These are phyloP conservation scores for Aspergillus caelatus DNA, from an alignment of 2,329 filamentous ascomycete species.

Conservation along the genomic window DNA sequence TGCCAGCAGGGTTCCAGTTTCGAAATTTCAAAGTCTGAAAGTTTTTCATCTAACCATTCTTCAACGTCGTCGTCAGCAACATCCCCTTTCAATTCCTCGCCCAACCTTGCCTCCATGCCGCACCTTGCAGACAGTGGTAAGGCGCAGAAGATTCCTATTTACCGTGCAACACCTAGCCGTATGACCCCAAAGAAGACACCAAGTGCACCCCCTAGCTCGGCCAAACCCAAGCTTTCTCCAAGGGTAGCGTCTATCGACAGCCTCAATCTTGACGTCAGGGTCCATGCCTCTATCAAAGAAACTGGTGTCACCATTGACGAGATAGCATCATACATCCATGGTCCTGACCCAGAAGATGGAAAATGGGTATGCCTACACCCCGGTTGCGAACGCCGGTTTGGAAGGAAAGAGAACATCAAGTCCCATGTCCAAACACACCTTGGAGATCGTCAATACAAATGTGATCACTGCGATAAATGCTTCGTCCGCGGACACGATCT, in stretches of 20 bases:
- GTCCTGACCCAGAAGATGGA: slow-evolving; percentile 71
- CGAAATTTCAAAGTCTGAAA: slow-evolving; percentile 30
- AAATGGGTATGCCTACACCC: slow-evolving; percentile 79
- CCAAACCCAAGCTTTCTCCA: slow-evolving; percentile 44
- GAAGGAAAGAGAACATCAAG: slow-evolving; percentile 98
- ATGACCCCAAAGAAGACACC: slow-evolving; percentile 24
- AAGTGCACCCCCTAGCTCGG: slow-evolving; percentile 24
- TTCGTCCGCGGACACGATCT: slow-evolving; percentile 97
- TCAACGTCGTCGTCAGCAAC: slow-evolving; percentile 45
- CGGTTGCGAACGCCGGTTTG: slow-evolving; percentile 85
- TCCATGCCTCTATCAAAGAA: slow-evolving; percentile 67
- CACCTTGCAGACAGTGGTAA: slow-evolving; percentile 26
- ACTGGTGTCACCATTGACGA: slow-evolving; percentile 89
- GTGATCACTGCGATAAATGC: slow-evolving; percentile 89
- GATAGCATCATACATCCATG: slow-evolving; percentile 73
- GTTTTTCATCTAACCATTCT: slow-evolving; percentile 45
- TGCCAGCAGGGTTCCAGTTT: slow-evolving; percentile 50
- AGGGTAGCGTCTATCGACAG: slow-evolving; percentile 51
- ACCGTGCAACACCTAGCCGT: slow-evolving; percentile 29
- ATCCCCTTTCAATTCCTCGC: slow-evolving; percentile 56
- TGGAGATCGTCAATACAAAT: slow-evolving; percentile 92
- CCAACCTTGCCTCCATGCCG: slow-evolving; percentile 53
- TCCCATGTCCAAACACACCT: slow-evolving; percentile 98
- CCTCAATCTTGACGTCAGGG: slow-evolving; percentile 55
- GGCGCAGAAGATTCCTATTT: slow-evolving; percentile 35